These are phyloP conservation scores for Neofusicoccum laricinum DNA, from an alignment of 2,329 filamentous ascomycete genomes.

Conservation along the genomic window DNA sequence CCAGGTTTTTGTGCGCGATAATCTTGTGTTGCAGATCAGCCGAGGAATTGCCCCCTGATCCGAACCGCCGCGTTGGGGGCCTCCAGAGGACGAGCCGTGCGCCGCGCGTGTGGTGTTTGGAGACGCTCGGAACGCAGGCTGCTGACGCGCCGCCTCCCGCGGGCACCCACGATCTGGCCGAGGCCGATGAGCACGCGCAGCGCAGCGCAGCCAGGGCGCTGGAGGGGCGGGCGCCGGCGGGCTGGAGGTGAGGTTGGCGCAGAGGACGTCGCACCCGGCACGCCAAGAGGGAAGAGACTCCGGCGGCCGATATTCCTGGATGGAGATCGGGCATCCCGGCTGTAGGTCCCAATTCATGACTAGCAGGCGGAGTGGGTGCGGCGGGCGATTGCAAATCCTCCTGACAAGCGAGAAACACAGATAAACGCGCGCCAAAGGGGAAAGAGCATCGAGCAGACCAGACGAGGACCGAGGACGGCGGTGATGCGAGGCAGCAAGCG, in stretches of 20 bases:
- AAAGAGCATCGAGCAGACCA: background rate
- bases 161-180: constrained; percentile 6
- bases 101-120: background rate
- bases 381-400: constrained; percentile 14
- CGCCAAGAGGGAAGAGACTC: constrained; percentile 2
- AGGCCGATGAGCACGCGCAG: background rate
- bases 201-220: background rate
- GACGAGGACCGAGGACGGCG: background rate
- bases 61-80: constrained; percentile 11
- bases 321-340: constrained; percentile 13
- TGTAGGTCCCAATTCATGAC: constrained; percentile 10
- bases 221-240: background rate
- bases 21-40: constrained; percentile 18
- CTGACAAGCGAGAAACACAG: constrained; percentile 13
- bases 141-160: constrained; percentile 14
- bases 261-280: constrained; percentile 6
- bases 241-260: constrained; percentile 3
- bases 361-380: constrained; percentile 3
- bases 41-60: constrained; percentile 16
- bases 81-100: constrained; percentile 11
- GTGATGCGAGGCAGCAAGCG: constrained; percentile 10
- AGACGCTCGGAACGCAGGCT: constrained; percentile 12
- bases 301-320: constrained; percentile 13
- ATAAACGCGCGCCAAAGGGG: constrained; percentile 14
- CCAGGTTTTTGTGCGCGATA: constrained; percentile 16